Evolutionary conservation across 768 basidiomycete species (phyloP).

Genomic region (Calocybe cyanea): DNA sequence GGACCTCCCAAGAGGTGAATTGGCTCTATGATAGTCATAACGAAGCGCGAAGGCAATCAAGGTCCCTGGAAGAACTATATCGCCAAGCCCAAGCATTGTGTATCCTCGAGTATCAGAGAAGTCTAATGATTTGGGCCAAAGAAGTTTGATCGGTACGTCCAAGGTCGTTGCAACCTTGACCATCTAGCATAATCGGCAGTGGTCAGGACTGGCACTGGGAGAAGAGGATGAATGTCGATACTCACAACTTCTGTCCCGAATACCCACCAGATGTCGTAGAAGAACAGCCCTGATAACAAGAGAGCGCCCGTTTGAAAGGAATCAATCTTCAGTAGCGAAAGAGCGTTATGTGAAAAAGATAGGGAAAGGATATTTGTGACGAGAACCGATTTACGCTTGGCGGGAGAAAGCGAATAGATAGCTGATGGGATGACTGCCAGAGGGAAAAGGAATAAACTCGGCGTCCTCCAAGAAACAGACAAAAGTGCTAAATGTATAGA

Average conservation of each 20-base stretch:
- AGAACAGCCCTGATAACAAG: conserved; percentile 77
- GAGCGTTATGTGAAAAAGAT: conserved; percentile 77
- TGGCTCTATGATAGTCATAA: conserved; percentile 63
- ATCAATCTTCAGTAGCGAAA: conserved; percentile 80
- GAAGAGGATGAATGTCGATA: conserved; percentile 1
- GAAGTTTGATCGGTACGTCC: conserved; percentile 90
- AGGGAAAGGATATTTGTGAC: conserved; percentile 75
- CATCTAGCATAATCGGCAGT: conserved; percentile 55
- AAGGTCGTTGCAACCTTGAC: conserved; percentile 86
- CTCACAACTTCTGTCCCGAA: conserved; percentile 83
- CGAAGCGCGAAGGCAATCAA: conserved; percentile 86
- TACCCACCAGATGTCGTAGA: conserved; percentile 97
- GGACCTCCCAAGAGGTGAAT: conserved; percentile 20
- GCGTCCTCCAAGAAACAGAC: conserved; percentile 50
- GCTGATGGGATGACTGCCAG: conserved; percentile 62
- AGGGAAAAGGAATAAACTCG: conserved; percentile 53
- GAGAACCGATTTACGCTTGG: conserved; percentile 55
- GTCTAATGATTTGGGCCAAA: conserved; percentile 71
- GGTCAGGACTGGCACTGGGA: background rate
- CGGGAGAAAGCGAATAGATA: conserved; percentile 49
- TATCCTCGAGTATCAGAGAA: conserved; percentile 55
- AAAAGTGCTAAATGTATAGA: conserved; percentile 24
- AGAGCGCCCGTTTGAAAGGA: conserved; percentile 85
- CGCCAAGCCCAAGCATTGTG: conserved; percentile 91
- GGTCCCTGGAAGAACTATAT: conserved; percentile 63